phyloP scores from a whole-genome alignment of 1,139 yeast genomes.

The Pneumocystis carinii region DNA sequence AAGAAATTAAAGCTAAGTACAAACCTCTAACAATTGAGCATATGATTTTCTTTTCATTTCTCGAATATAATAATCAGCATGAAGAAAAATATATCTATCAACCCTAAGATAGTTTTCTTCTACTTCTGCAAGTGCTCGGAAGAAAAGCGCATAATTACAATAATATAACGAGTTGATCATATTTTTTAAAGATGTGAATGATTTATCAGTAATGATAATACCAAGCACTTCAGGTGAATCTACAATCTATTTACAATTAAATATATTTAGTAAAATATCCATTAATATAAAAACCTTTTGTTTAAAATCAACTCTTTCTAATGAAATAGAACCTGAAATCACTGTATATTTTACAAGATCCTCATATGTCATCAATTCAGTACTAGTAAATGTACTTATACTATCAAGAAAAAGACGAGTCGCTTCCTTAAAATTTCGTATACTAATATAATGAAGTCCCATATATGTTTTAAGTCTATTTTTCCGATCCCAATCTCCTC shows the following conservation, averaged over 20 bases:
- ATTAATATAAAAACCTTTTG: constrained; percentile 28
- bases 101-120: constrained; percentile 58
- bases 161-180: constrained; percentile 78
- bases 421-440: constrained; percentile 75
- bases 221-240: constrained; percentile 91
- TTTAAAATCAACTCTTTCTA: constrained; percentile 75
- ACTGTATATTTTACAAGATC: constrained; percentile 81
- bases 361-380: constrained; percentile 79
- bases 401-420: constrained; percentile 75
- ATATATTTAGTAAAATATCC: not conserved
- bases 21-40: constrained; percentile 64
- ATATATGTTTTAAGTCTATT: constrained; percentile 83
- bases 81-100: constrained; percentile 63
- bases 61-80: constrained; percentile 69
- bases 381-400: constrained; percentile 89
- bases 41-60: constrained; percentile 95
- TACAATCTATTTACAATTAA: constrained; percentile 31
- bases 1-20: not conserved
- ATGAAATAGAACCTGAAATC: constrained; percentile 66
- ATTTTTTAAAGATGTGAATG: constrained; percentile 66
- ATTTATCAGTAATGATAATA: constrained; percentile 53
- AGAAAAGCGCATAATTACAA: constrained; percentile 71
- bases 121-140: constrained; percentile 63
- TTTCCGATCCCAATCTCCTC: constrained; percentile 99
- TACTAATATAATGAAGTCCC: constrained; percentile 71